A percentile compares a stretch with the other conserved stretches of the same genome.
Evolutionary conservation across 306 rosid species (phyloP).

Genomic region (Mucuna pruriens): DNA sequence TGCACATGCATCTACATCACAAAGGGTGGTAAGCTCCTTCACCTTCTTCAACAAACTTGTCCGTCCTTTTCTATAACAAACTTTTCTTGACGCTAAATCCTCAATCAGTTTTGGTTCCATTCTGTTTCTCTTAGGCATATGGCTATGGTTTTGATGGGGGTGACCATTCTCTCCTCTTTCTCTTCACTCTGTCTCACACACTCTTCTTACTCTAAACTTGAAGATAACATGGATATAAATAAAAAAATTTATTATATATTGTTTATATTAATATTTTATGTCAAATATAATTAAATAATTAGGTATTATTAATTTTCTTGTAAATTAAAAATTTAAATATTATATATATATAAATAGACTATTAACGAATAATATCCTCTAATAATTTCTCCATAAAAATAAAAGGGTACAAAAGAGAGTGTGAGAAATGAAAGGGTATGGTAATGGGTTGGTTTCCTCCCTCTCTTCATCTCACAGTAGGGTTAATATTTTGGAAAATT

Average conservation of each 20-base stretch:
- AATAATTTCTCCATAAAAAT: too few species aligned
- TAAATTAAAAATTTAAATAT: too few species aligned
- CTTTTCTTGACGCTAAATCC: neutral
- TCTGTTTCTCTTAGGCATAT: slow-evolving; percentile 9
- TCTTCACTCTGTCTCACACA: neutral
- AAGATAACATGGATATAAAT: neutral
- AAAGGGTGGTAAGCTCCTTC: slow-evolving; percentile 6
- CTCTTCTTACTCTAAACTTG: neutral
- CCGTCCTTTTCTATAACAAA: neutral
- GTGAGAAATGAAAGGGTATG: neutral
- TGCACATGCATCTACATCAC: neutral
- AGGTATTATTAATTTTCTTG: too few species aligned
- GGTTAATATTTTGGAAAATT: too few species aligned
- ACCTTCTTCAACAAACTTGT: slow-evolving; percentile 1
- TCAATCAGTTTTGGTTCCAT: neutral
- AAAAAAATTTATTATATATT: too few species aligned
- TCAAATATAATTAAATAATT: too few species aligned
- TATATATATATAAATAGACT: too few species aligned
- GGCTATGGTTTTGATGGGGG: neutral
- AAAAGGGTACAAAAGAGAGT: too few species aligned
- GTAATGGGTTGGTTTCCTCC: too few species aligned
- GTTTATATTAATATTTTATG: too few species aligned
- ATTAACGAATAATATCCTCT: too few species aligned
- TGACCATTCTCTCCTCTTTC: neutral
- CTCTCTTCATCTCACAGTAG: too few species aligned